phyloP scores from a whole-genome alignment of 1,284 basidiomycete genomes.

The Sporisorium sorghi region DNA sequence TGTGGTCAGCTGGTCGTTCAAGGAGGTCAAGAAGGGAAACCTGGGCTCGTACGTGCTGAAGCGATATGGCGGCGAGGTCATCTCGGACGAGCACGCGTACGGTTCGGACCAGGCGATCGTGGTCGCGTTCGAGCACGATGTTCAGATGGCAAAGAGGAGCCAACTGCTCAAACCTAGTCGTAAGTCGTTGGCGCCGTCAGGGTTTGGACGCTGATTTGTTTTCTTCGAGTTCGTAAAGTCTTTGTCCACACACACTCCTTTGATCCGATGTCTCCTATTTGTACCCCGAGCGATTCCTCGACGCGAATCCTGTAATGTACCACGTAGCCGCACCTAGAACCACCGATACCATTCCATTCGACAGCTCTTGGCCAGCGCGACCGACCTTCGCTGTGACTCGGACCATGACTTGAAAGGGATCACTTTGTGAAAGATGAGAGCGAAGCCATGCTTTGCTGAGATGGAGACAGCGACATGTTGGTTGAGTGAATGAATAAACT shows the following conservation, averaged over 20 bases:
- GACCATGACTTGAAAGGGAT: too few species aligned
- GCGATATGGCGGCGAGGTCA: conserved; percentile 72
- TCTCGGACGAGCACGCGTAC: conserved; percentile 62
- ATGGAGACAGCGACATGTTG: neutral
- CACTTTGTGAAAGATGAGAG: too few species aligned
- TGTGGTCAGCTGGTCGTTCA: conserved; percentile 87
- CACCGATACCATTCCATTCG: conserved; percentile 11
- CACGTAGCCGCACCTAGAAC: conserved; percentile 21
- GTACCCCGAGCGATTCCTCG: neutral
- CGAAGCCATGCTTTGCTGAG: neutral
- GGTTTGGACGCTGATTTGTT: conserved; percentile 43
- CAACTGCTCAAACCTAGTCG: conserved; percentile 87
- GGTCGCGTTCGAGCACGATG: conserved; percentile 93
- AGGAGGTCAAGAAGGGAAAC: conserved; percentile 89
- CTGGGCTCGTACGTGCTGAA: conserved; percentile 95
- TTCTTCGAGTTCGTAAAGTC: too few species aligned
- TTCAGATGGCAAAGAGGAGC: conserved; percentile 92
- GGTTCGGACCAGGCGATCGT: conserved; percentile 92
- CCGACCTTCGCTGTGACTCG: neutral
- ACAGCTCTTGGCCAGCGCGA: neutral
- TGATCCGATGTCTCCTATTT: neutral
- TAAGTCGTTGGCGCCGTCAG: conserved; percentile 72
- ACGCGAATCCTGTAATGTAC: conserved; percentile 18
- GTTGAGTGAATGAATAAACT: neutral
- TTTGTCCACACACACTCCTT: neutral